Evolutionary conservation across 139 green algal species (phyloP).

Genomic region (Mychonastes homosphaera): DNA sequence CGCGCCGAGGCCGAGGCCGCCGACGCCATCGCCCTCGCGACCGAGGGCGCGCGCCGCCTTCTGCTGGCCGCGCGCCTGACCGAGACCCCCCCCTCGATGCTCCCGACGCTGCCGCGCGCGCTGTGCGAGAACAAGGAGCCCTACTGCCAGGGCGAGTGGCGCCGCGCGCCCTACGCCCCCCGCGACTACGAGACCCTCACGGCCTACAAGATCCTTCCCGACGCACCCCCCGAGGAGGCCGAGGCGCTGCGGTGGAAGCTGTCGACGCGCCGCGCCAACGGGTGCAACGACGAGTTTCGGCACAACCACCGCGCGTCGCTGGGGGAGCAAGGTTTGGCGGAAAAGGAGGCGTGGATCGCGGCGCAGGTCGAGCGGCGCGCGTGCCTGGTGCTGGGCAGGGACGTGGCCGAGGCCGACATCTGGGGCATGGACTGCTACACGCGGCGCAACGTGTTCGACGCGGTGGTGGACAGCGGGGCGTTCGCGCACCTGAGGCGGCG

Average conservation of each 20-base stretch:
- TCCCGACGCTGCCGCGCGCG: too few relatives aligned
- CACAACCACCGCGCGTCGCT: slow-evolving; percentile 28
- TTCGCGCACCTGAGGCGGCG: slow-evolving; percentile 22
- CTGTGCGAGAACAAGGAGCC: slow-evolving; percentile 49
- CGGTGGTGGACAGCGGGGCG: slow-evolving; percentile 19
- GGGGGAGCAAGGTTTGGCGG: slow-evolving; percentile 27
- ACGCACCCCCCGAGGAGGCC: slow-evolving; percentile 19
- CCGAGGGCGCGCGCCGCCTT: too few relatives aligned
- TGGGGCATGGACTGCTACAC: slow-evolving; percentile 86
- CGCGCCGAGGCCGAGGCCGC: too few relatives aligned
- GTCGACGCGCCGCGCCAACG: slow-evolving; percentile 34
- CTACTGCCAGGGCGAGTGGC: slow-evolving; percentile 48
- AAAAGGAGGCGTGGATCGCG: slow-evolving; percentile 19
- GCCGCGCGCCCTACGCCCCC: slow-evolving; percentile 25
- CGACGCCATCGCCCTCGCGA: too few relatives aligned
- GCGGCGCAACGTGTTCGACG: slow-evolving; percentile 61
- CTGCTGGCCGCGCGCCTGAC: too few relatives aligned
- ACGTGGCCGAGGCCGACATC: slow-evolving; percentile 60
- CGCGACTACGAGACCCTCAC: slow-evolving; percentile 38
- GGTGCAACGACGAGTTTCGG: slow-evolving; percentile 37
- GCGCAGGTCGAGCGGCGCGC: slow-evolving; percentile 12
- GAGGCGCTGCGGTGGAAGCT: slow-evolving; percentile 45
- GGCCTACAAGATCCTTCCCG: slow-evolving; percentile 43
- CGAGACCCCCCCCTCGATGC: too few relatives aligned
- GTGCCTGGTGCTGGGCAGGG: slow-evolving; percentile 30